Conservation (phyloP, 371 early-diverging fungal species). For the Zychaea mexicana region DNA sequence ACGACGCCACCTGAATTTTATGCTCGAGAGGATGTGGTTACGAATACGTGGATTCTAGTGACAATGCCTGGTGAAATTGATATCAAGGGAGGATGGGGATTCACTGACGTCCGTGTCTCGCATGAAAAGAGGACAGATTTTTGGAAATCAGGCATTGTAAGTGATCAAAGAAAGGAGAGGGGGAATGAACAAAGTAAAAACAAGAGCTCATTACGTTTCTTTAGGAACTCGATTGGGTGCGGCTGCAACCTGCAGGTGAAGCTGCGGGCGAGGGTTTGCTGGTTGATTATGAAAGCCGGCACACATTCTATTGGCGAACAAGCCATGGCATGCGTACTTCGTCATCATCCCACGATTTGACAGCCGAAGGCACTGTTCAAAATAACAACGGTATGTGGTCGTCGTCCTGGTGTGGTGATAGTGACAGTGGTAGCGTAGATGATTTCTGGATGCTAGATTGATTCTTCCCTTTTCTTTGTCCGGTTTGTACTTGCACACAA, state of each 20-base stretch:
- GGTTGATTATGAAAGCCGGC: conserved; percentile 1
- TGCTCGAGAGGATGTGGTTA: conserved; percentile 8
- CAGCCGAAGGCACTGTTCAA: background rate
- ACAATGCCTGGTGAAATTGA: conserved; percentile 11
- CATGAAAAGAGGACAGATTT: conserved; percentile 12
- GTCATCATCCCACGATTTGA: background rate
- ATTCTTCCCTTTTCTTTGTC: too few species aligned
- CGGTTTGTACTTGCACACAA: too few species aligned
- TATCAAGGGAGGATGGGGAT: conserved; percentile 9
- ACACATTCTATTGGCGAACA: conserved; percentile 5
- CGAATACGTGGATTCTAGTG: conserved; percentile 15
- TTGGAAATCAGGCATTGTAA: conserved; percentile 27
- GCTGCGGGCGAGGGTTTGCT: background rate
- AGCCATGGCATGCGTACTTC: background rate
- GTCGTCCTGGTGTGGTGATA: background rate
- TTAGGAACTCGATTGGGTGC: conserved; percentile 26
- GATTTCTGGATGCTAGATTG: background rate
- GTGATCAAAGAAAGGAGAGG: background rate
- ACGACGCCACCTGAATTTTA: conserved; percentile 16
- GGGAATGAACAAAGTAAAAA: background rate
- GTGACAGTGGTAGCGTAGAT: background rate
- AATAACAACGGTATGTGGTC: background rate
- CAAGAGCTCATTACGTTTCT: too few species aligned
- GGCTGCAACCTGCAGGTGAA: conserved; percentile 9
- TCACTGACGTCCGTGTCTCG: conserved; percentile 7